phyloP scores from a whole-genome alignment of 805 yeast species.

The Myxozyma nipponensis region DNA sequence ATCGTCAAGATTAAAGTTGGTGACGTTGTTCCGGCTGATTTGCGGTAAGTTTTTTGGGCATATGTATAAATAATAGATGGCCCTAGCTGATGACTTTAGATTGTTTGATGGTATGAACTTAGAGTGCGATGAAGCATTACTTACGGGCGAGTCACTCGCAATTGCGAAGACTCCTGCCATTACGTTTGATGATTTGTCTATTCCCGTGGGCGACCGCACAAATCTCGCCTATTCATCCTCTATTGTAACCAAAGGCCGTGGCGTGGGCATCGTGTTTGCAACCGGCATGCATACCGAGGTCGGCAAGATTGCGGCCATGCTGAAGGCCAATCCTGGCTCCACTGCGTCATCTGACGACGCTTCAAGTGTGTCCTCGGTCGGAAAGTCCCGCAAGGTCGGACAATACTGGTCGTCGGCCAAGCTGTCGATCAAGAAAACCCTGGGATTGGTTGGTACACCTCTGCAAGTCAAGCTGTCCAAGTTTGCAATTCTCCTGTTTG shows the following conservation, averaged over 20 bases:
- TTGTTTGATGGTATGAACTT: slow-evolving; percentile 56
- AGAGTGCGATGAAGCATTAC: slow-evolving; percentile 66
- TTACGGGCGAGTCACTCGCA: slow-evolving; percentile 65
- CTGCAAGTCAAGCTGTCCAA: slow-evolving; percentile 70
- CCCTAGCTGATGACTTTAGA: slow-evolving; percentile 32
- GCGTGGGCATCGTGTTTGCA: slow-evolving; percentile 60
- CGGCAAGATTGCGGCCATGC: slow-evolving; percentile 58
- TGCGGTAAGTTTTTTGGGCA: slow-evolving; percentile 32
- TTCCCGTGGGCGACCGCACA: slow-evolving; percentile 69
- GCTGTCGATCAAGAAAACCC: slow-evolving; percentile 11
- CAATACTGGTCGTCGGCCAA: not conserved
- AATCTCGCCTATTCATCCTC: slow-evolving; percentile 70
- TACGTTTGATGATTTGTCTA: slow-evolving; percentile 38
- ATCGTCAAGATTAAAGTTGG: slow-evolving; percentile 61
- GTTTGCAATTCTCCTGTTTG: slow-evolving; percentile 69
- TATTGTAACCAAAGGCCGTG: slow-evolving; percentile 70
- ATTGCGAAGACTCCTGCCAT: slow-evolving; percentile 49
- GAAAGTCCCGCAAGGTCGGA: not conserved
- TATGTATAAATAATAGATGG: not conserved
- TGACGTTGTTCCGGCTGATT: slow-evolving; percentile 75
- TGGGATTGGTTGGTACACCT: slow-evolving; percentile 61
- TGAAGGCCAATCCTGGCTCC: slow-evolving; percentile 9
- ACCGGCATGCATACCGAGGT: slow-evolving; percentile 71
- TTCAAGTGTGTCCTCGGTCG: slow-evolving; percentile 4
- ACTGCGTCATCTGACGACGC: not conserved